Conservation (phyloP, 2,329 filamentous ascomycete species). For the Colletotrichum tanaceti region DNA sequence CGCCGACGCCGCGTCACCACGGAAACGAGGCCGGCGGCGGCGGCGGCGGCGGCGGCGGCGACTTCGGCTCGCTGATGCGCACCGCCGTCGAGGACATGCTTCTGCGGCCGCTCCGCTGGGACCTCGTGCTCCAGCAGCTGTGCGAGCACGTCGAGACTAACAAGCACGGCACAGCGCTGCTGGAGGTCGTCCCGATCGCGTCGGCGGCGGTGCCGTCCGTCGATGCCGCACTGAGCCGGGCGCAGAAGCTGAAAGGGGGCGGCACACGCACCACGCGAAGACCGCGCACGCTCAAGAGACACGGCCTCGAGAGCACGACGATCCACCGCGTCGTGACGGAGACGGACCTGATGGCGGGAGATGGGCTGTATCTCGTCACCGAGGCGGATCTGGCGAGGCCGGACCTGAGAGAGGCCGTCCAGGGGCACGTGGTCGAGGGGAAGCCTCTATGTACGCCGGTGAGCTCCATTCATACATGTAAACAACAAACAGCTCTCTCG, state of each 20-base stretch:
- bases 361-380: conserved; percentile 17
- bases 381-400: conserved; percentile 16
- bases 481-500: neutral
- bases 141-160: conserved; percentile 12
- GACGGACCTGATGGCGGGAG: neutral
- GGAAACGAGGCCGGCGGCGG: neutral
- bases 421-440: conserved; percentile 23
- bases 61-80: conserved; percentile 15
- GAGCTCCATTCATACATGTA: too few species aligned
- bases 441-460: conserved; percentile 25
- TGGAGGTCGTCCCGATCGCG: conserved; percentile 13
- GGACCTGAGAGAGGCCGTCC: conserved; percentile 17
- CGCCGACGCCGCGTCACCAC: too few species aligned
- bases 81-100: conserved; percentile 17
- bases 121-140: conserved; percentile 12
- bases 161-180: conserved; percentile 3
- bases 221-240: neutral
- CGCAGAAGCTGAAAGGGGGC: too few species aligned
- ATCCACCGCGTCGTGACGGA: neutral
- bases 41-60: too few species aligned
- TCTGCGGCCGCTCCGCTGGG: conserved; percentile 19
- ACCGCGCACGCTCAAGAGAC: neutral
- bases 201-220: conserved; percentile 3
- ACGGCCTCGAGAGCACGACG: neutral
- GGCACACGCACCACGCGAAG: neutral